Evolutionary conservation across 2,329 filamentous ascomycete genomes (phyloP).

Genomic region (Tolypocladium endophyticum): DNA sequence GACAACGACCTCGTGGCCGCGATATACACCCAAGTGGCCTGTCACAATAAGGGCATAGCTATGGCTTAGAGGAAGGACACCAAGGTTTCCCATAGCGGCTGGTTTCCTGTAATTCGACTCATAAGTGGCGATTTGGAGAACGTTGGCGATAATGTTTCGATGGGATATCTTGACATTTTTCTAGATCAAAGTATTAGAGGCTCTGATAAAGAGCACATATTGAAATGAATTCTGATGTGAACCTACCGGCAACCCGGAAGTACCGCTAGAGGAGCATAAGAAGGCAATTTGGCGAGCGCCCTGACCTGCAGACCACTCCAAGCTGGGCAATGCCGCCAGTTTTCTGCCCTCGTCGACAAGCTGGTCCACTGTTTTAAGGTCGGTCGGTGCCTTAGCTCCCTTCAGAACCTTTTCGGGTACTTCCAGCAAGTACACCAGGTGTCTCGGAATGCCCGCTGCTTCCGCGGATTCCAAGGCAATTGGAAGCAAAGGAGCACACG

Average conservation of each 20-base stretch:
- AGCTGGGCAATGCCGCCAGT: conserved; percentile 27
- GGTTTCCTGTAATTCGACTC: conserved; percentile 8
- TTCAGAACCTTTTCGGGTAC: conserved; percentile 40
- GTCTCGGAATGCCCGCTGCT: conserved; percentile 47
- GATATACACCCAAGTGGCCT: conserved; percentile 52
- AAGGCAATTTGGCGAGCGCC: conserved; percentile 55
- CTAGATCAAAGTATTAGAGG: conserved; percentile 19
- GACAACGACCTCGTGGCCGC: conserved; percentile 62
- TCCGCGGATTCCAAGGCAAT: conserved; percentile 52
- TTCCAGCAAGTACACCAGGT: conserved; percentile 55
- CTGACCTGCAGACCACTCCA: conserved; percentile 49
- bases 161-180: conserved; percentile 76
- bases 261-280: conserved; percentile 65
- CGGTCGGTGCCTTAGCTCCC: conserved; percentile 57
- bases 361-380: conserved; percentile 52
- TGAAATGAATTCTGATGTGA: neutral
- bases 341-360: conserved; percentile 45
- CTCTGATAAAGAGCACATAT: rapidly evolving
- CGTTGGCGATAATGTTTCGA: conserved; percentile 63
- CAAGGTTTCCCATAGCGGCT: conserved; percentile 30
- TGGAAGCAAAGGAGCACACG: conserved; percentile 52
- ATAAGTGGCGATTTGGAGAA: conserved; percentile 46
- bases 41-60: conserved; percentile 68
- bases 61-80: conserved; percentile 65
- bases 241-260: conserved; percentile 55